Evolutionary conservation across 208 protist species (phyloP).

Genomic region (Crithidia fasciculata): DNA sequence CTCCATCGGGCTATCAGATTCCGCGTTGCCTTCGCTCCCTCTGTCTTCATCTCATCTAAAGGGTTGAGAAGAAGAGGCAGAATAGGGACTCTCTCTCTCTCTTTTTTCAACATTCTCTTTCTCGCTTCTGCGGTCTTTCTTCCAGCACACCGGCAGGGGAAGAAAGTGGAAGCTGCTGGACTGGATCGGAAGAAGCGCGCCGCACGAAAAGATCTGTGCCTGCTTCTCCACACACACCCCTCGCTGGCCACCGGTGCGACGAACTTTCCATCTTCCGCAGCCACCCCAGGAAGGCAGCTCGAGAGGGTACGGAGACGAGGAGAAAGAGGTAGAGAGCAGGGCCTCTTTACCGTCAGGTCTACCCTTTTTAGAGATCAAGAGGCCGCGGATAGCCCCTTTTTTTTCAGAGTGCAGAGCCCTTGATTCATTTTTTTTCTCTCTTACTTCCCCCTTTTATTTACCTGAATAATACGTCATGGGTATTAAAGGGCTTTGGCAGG

Average conservation of each 20-base stretch:
- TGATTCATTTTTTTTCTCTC: conserved; percentile 7
- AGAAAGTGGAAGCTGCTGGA: neutral
- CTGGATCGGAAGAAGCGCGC: no score
- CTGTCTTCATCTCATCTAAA: neutral
- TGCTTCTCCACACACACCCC: no score
- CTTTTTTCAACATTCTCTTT: neutral
- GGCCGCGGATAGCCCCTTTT: neutral
- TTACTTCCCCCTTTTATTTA: neutral
- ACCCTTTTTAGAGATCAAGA: neutral
- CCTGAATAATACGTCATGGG: conserved; percentile 50
- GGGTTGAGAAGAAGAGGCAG: neutral
- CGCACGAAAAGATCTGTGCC: no score
- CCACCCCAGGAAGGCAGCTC: no score
- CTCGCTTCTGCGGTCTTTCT: neutral
- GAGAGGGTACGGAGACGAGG: no score
- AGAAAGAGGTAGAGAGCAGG: no score
- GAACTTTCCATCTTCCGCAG: no score
- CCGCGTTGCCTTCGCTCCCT: neutral
- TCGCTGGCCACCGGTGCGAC: no score
- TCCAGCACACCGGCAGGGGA: neutral
- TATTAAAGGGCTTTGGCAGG: conserved; percentile 87
- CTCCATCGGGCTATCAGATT: neutral
- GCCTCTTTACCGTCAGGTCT: no score
- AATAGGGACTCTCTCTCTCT: neutral
- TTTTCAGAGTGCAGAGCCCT: conserved; percentile 2